Evolutionary conservation across 116 monocot species (phyloP), one percentile per base, ranked within the genome.

Genomic region (Zostera marina): DNA sequence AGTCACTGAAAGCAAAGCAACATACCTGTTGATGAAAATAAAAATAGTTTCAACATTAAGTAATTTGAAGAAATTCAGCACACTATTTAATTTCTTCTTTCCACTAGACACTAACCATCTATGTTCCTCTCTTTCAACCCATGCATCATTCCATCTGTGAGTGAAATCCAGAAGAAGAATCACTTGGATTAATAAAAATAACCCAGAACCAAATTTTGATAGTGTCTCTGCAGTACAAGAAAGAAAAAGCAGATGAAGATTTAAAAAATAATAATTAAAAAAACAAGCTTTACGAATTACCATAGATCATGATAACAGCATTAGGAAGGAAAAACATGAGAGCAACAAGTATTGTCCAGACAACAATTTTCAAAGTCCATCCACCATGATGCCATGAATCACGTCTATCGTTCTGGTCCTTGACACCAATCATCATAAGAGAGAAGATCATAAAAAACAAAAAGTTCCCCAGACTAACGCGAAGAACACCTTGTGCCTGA

Each of bases 321-420:
- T 94, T 92, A 43, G 88, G 93, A 53, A 88, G 68, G 63, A 88
- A 88, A 71, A 94, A 88, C 93, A 84, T 82, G 45, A 94, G 81
- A 59, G 72, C 51, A 63, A 88, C 67, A 12, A 94, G 77, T 68
- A 81, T 52, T 47, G 47, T 68, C 93, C 87, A 88, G 3, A 84
- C 54, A 54, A 65, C 58, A 67, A 82, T 75, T 69, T 94, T 94
- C 8, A 65, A 61, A 60, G 77, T 56, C 93, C 93, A 94, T 70
- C 93, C 93, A 64, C 88, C 93, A 84, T 94, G 88, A 66, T 94
- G 93, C 87, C 72, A 84, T 48, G 78, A 75, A 79, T 84, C 84
- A 51, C 87, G 65, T 63, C 17, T 74, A 69, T 84, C 93, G 77
- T 84, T 84, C 51, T 84, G 88, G 48, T 94, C 88, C 71, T 94